Evolutionary conservation across 2,329 filamentous ascomycete species (phyloP).

Genomic region (Orbilia brochopaga): DNA sequence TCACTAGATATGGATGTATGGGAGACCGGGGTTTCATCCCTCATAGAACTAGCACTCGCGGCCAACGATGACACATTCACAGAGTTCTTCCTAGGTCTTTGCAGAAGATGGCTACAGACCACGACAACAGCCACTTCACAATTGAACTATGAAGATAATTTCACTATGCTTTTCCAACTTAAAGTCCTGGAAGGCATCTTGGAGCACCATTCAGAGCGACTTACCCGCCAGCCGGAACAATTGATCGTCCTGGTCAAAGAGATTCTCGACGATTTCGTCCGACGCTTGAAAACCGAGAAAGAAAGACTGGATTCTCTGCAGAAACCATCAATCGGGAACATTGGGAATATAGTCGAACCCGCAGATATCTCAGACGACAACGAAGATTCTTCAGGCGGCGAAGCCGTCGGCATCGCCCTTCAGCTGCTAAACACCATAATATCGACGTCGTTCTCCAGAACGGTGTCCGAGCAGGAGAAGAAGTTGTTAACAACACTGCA

Average conservation of each 20-base stretch:
- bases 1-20: slow-evolving; percentile 56
- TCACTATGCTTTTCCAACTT: slow-evolving; percentile 63
- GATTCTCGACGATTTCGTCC: slow-evolving; percentile 63
- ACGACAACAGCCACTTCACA: slow-evolving; percentile 51
- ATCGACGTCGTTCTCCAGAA: slow-evolving; percentile 56
- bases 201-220: slow-evolving; percentile 67
- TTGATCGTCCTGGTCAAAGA: slow-evolving; percentile 69
- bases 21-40: slow-evolving; percentile 61
- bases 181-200: slow-evolving; percentile 71
- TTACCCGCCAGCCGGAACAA: slow-evolving; percentile 69
- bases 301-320: slow-evolving; percentile 56
- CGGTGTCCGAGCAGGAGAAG: slow-evolving; percentile 55
- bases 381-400: slow-evolving; percentile 61
- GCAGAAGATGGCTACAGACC: slow-evolving; percentile 65
- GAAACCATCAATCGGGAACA: slow-evolving; percentile 61
- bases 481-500: slow-evolving; percentile 53
- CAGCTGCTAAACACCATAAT: slow-evolving; percentile 59
- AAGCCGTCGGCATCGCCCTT: slow-evolving; percentile 59
- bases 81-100: slow-evolving; percentile 67
- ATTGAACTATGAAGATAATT: slow-evolving; percentile 42
- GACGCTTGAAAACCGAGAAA: slow-evolving; percentile 59
- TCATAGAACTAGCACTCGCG: slow-evolving; percentile 63
- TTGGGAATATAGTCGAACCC: slow-evolving; percentile 58
- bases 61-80: slow-evolving; percentile 66
- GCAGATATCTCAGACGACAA: slow-evolving; percentile 65